Conservation (phyloP, 2,329 filamentous ascomycete species). For the Aspergillus hiratsukae region DNA sequence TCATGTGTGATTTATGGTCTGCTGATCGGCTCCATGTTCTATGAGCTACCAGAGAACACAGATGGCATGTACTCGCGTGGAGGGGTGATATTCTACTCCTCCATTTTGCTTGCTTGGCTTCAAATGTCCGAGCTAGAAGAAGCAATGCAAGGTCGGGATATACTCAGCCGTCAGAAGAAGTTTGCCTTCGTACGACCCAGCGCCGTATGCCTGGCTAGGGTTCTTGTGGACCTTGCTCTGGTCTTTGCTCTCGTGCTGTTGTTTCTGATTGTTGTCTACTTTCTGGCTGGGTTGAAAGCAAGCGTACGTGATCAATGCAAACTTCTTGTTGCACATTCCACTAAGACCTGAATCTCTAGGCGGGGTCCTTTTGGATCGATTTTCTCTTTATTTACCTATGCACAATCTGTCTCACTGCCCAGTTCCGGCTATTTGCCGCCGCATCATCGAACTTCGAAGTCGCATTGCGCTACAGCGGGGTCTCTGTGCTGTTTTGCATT, state of each 20-base stretch:
- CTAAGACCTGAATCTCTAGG: constrained; percentile 26
- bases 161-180: constrained; percentile 61
- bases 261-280: constrained; percentile 59
- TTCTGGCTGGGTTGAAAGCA: constrained; percentile 45
- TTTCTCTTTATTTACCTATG: constrained; percentile 56
- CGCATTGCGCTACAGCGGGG: constrained; percentile 56
- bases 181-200: constrained; percentile 62
- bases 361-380: constrained; percentile 59
- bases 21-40: constrained; percentile 71
- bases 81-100: constrained; percentile 58
- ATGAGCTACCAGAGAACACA: constrained; percentile 54
- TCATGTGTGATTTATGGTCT: constrained; percentile 66
- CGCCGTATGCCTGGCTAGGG: constrained; percentile 54
- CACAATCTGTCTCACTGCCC: constrained; percentile 54
- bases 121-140: constrained; percentile 71
- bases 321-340: background rate
- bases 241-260: constrained; percentile 50
- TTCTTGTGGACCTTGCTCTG: constrained; percentile 54
- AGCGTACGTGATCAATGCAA: constrained; percentile 15
- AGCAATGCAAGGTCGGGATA: constrained; percentile 63
- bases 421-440: constrained; percentile 60
- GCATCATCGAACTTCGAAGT: constrained; percentile 59
- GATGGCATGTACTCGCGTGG: constrained; percentile 56
- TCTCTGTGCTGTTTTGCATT: constrained; percentile 55
- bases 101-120: constrained; percentile 60